Percentiles rank a stretch among this genome's conserved stretches.
These are phyloP conservation scores for Stenocarpella maydis DNA, from an alignment of 2,329 filamentous ascomycete genomes.

Conservation along the genomic window DNA sequence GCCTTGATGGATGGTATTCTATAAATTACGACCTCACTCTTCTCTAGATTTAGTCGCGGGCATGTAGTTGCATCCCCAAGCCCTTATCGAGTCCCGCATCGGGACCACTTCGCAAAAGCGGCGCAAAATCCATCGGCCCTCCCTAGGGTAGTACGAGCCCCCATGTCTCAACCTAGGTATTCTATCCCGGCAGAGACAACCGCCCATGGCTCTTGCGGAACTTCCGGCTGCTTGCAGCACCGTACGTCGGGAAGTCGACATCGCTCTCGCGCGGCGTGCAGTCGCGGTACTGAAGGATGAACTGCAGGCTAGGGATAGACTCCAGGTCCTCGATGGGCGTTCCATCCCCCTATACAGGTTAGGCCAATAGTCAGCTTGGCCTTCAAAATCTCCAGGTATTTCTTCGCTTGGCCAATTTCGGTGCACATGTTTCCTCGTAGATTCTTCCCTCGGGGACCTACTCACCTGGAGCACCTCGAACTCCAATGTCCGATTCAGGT, in stretches of 20 bases:
- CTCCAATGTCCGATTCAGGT: slow-evolving; percentile 36
- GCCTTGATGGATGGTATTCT: background rate
- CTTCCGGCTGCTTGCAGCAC: slow-evolving; percentile 30
- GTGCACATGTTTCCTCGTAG: background rate
- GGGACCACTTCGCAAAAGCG: background rate
- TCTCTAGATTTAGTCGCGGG: background rate
- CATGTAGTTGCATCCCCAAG: background rate
- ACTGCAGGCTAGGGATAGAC: slow-evolving; percentile 46
- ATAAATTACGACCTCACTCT: background rate
- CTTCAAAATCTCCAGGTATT: background rate
- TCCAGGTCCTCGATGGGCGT: slow-evolving; percentile 38
- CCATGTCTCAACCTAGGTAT: background rate
- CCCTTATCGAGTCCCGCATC: background rate
- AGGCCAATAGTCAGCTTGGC: background rate
- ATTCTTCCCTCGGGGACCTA: background rate
- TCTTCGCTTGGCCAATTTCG: background rate
- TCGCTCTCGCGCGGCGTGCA: slow-evolving; percentile 36
- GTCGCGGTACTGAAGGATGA: slow-evolving; percentile 46
- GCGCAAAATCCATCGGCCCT: background rate
- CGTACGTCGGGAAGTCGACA: slow-evolving; percentile 40
- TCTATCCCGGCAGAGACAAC: background rate
- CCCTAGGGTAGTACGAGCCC: background rate
- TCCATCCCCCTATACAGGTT: slow-evolving; percentile 43
- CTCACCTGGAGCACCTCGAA: slow-evolving; percentile 40
- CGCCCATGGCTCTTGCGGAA: background rate